phyloP scores from a whole-genome alignment of 1,139 yeast genomes.

The Yamadazyma blattariae region DNA sequence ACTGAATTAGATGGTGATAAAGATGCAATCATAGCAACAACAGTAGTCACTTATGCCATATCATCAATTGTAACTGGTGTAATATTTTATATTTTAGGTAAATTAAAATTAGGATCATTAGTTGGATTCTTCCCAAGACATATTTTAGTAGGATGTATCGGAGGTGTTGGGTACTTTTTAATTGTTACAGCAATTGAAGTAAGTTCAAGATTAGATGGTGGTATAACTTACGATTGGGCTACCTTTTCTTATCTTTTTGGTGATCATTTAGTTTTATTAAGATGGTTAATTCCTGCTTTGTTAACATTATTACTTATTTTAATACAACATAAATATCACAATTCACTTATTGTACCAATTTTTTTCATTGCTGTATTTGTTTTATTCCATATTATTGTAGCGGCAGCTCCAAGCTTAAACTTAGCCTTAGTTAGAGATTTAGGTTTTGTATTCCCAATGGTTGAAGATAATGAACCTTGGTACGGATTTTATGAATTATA shows the following conservation, averaged over 20 bases:
- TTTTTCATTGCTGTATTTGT: constrained; percentile 73
- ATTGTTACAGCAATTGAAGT: constrained; percentile 91
- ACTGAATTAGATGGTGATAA: constrained; percentile 49
- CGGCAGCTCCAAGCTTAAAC: constrained; percentile 62
- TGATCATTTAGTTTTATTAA: constrained; percentile 43
- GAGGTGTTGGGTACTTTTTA: constrained; percentile 95
- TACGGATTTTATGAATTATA: constrained; percentile 76
- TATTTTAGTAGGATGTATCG: constrained; percentile 93
- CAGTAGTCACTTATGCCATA: constrained; percentile 79
- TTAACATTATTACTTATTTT: constrained; percentile 59
- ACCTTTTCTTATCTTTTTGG: constrained; percentile 50
- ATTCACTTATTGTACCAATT: constrained; percentile 77
- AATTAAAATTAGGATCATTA: constrained; percentile 72
- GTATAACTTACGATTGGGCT: constrained; percentile 58
- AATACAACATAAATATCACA: constrained; percentile 63
- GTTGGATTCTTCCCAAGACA: constrained; percentile 97
- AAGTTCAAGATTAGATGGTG: constrained; percentile 73
- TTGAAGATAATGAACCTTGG: constrained; percentile 77
- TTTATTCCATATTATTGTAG: constrained; percentile 65
- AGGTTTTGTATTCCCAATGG: constrained; percentile 85
- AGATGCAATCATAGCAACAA: constrained; percentile 76
- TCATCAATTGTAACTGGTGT: constrained; percentile 85
- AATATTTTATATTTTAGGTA: constrained; percentile 75
- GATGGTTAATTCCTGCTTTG: constrained; percentile 71
- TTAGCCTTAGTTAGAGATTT: constrained; percentile 57